phyloP scores from a whole-genome alignment of 2,329 filamentous ascomycete genomes.

The Nigrograna mackinnonii region DNA sequence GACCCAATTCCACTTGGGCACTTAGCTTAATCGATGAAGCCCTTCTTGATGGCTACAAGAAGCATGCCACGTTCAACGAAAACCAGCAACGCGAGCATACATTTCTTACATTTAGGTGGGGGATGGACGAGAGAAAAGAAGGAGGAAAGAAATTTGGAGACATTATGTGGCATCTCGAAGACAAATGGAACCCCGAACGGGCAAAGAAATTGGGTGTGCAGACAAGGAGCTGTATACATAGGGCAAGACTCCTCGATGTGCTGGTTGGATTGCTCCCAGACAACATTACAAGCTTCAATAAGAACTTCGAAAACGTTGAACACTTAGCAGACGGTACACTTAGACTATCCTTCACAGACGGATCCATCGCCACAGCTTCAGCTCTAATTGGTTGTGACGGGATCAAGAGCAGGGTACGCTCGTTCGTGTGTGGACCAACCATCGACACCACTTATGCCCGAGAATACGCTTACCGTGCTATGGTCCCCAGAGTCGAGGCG shows the following conservation, averaged over 20 bases:
- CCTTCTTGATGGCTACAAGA: conserved; percentile 25
- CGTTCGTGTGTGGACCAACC: conserved; percentile 54
- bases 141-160: conserved; percentile 18
- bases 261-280: conserved; percentile 21
- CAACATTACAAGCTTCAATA: conserved; percentile 20
- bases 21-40: conserved; percentile 22
- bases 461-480: conserved; percentile 63
- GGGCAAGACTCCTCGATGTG: conserved; percentile 25
- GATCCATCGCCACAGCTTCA: conserved; percentile 43
- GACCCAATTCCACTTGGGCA: conserved; percentile 25
- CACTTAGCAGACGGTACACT: conserved; percentile 14
- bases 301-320: conserved; percentile 18
- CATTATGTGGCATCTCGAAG: conserved; percentile 16
- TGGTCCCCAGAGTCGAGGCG: conserved; percentile 61
- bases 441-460: conserved; percentile 54
- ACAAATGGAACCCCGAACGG: conserved; percentile 9
- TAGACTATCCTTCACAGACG: conserved; percentile 46
- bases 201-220: conserved; percentile 9
- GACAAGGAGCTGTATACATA: conserved; percentile 23
- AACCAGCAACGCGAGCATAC: conserved; percentile 13
- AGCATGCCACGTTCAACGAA: conserved; percentile 26
- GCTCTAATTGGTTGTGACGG: conserved; percentile 65
- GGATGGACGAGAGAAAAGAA: conserved; percentile 14
- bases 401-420: conserved; percentile 60
- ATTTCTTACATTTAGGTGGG: conserved; percentile 19